Percentiles rank a stretch among this genome's conserved stretches.
phyloP scores from a whole-genome alignment of 805 yeast species.

The Metschnikowia gelsemii region DNA sequence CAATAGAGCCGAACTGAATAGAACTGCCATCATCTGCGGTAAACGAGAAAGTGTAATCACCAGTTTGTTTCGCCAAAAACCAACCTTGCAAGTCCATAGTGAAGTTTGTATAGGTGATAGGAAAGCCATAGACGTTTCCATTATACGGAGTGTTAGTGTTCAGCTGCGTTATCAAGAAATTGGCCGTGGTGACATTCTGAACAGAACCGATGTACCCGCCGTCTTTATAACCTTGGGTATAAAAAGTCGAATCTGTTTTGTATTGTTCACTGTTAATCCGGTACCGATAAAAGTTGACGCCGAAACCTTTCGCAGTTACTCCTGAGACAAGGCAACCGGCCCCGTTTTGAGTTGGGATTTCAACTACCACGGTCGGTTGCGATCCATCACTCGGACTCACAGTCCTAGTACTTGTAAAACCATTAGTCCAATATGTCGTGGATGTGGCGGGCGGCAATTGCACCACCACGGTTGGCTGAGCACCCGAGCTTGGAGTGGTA shows the following conservation, averaged over 20 bases:
- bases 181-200: too few species aligned
- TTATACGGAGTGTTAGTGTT: too few species aligned
- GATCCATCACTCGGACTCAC: background rate
- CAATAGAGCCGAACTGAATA: constrained; percentile 10
- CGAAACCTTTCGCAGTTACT: background rate
- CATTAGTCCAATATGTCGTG: background rate
- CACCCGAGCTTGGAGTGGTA: background rate
- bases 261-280: background rate
- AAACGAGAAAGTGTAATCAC: constrained; percentile 12
- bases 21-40: constrained; percentile 16
- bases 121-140: background rate
- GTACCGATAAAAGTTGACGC: constrained; percentile 1
- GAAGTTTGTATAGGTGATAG: background rate
- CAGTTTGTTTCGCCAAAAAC: constrained; percentile 11
- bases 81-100: constrained; percentile 14
- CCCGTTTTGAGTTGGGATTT: too few species aligned
- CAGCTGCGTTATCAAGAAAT: too few species aligned
- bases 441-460: background rate
- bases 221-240: constrained; percentile 1
- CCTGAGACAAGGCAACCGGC: background rate
- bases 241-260: constrained; percentile 3
- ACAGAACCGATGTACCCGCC: constrained; percentile 6
- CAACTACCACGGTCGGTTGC: too few species aligned
- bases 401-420: background rate
- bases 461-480: constrained; percentile 1